These are phyloP conservation scores for Yamadazyma buinensis DNA, from an alignment of 1,139 yeast species.

Conservation along the genomic window DNA sequence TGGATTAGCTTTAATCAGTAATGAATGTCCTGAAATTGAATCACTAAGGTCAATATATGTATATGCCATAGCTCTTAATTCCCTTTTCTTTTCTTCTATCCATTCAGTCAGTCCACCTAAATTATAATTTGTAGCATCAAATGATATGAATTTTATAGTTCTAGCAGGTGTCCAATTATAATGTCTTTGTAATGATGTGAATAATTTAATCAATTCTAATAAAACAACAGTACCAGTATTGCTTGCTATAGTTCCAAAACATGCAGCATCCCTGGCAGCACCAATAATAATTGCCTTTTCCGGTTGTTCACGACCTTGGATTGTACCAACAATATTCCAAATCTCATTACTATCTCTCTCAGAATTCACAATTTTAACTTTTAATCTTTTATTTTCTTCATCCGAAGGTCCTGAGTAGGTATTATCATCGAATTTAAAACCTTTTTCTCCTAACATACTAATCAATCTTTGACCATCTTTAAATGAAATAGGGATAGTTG, in stretches of 20 bases:
- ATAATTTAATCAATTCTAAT: slow-evolving; percentile 66
- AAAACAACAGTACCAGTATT: slow-evolving; percentile 75
- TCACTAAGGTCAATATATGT: slow-evolving; percentile 77
- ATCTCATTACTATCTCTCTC: slow-evolving; percentile 61
- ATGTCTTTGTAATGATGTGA: slow-evolving; percentile 62
- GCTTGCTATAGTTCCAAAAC: slow-evolving; percentile 72
- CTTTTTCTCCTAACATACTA: slow-evolving; percentile 42
- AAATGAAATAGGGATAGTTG: slow-evolving; percentile 74
- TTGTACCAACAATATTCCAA: slow-evolving; percentile 77
- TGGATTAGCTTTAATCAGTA: slow-evolving; percentile 67
- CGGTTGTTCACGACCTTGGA: slow-evolving; percentile 77
- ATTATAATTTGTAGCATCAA: slow-evolving; percentile 82
- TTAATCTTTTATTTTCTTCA: slow-evolving; percentile 24
- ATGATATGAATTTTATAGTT: slow-evolving; percentile 77
- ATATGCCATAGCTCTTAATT: slow-evolving; percentile 58
- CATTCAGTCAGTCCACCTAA: slow-evolving; percentile 83
- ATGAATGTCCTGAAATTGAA: slow-evolving; percentile 59
- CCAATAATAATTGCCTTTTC: slow-evolving; percentile 77
- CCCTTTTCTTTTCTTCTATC: slow-evolving; percentile 55
- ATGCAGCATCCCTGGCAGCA: slow-evolving; percentile 75
- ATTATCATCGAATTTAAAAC: slow-evolving; percentile 34
- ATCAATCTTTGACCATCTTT: slow-evolving; percentile 58
- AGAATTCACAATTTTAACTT: slow-evolving; percentile 42
- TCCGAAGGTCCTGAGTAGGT: slow-evolving; percentile 30
- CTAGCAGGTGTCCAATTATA: slow-evolving; percentile 83